These are phyloP conservation scores for Penicillium sclerotiorum DNA, from an alignment of 2,329 filamentous ascomycete genomes.

Conservation along the genomic window DNA sequence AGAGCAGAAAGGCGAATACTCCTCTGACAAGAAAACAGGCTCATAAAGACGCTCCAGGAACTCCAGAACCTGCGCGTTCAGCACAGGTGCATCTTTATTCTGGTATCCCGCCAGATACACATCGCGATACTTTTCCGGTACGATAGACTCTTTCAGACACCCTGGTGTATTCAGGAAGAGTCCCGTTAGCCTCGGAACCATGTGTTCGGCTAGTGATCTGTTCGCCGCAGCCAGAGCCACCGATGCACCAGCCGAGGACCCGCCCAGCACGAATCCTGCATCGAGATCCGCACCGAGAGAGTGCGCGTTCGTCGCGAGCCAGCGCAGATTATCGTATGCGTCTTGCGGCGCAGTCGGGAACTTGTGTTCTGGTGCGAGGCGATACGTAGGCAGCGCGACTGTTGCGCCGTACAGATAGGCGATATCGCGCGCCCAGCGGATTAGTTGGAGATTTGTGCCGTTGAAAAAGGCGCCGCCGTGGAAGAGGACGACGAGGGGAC, in stretches of 20 bases:
- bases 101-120: constrained; percentile 46
- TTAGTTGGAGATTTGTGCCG: constrained; percentile 23
- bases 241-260: constrained; percentile 51
- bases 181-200: background rate
- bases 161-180: constrained; percentile 40
- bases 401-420: constrained; percentile 23
- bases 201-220: constrained; percentile 42
- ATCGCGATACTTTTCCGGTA: constrained; percentile 45
- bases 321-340: constrained; percentile 5
- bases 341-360: constrained; percentile 5
- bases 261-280: constrained; percentile 44
- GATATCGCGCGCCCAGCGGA: constrained; percentile 21
- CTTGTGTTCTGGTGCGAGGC: constrained; percentile 2
- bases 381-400: constrained; percentile 3
- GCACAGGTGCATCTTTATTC: constrained; percentile 32
- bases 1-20: background rate
- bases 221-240: constrained; percentile 45
- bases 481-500: constrained; percentile 26
- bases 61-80: constrained; percentile 20
- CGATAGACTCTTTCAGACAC: constrained; percentile 32
- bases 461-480: constrained; percentile 29
- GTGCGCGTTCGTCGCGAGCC: constrained; percentile 4
- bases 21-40: background rate
- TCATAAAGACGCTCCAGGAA: background rate
- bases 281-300: background rate